Conservation (phyloP, 345 rosid species). For the Populus nigra region DNA sequence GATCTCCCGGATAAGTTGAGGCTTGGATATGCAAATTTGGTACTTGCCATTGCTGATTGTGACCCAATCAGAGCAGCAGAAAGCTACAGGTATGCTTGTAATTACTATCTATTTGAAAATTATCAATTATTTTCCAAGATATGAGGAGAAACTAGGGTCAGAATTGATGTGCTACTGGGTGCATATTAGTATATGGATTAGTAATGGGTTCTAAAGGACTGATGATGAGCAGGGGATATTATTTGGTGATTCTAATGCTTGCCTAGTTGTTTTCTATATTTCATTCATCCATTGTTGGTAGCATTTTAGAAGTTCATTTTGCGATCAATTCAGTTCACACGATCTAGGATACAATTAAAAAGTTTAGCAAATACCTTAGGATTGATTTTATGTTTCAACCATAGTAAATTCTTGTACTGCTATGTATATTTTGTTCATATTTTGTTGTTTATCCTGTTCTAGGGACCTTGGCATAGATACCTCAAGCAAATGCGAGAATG, state of each 20-base stretch:
- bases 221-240: not conserved
- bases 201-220: not conserved
- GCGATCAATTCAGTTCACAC: not conserved
- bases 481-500: slow-evolving; percentile 55
- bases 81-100: slow-evolving; percentile 67
- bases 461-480: slow-evolving; percentile 89
- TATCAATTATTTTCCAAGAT: slow-evolving; percentile 1
- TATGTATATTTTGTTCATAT: slow-evolving; percentile 10
- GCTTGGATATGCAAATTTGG: slow-evolving; percentile 84
- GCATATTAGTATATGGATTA: not conserved
- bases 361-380: not conserved
- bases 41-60: slow-evolving; percentile 80
- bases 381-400: slow-evolving; percentile 2
- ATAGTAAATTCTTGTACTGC: not conserved
- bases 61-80: slow-evolving; percentile 54
- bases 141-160: slow-evolving; percentile 10
- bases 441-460: slow-evolving; percentile 7
- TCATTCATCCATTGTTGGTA: not conserved
- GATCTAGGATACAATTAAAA: not conserved
- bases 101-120: not conserved
- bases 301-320: not conserved
- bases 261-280: not conserved
- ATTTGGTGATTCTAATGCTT: not conserved
- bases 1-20: slow-evolving; percentile 80
- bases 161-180: not conserved